Conservation (phyloP, 1,284 basidiomycete genomes). For the Trametes polyzona region DNA sequence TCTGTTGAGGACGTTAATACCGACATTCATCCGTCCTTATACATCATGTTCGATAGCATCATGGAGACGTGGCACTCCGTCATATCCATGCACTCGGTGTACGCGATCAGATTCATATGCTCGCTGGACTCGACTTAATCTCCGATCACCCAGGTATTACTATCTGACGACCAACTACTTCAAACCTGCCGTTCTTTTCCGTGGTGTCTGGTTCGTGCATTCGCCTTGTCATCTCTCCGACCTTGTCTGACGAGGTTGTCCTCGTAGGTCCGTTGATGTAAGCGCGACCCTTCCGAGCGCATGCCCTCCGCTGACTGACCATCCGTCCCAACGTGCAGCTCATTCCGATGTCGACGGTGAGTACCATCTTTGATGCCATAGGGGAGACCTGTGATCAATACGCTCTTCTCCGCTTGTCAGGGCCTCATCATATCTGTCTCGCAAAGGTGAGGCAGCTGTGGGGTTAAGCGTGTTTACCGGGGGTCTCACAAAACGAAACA, state of each 20-base stretch:
- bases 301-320: too few relatives aligned
- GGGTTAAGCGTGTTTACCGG: too few relatives aligned
- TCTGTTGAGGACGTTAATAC: not conserved
- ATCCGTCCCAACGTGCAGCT: not conserved
- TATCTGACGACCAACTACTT: slow-evolving; percentile 3
- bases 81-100: not conserved
- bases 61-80: slow-evolving; percentile 1
- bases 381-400: not conserved
- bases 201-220: not conserved
- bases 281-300: not conserved
- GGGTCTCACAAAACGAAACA: not conserved
- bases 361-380: not conserved
- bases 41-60: not conserved
- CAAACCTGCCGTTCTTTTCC: not conserved
- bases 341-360: not conserved
- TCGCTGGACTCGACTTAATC: not conserved
- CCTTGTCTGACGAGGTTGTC: not conserved
- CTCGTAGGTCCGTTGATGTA: slow-evolving; percentile 4
- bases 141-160: not conserved
- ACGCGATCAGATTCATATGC: not conserved
- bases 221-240: not conserved
- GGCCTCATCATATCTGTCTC: not conserved
- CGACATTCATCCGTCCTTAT: too few relatives aligned
- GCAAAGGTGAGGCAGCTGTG: not conserved
- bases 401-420: not conserved